Evolutionary conservation across 805 yeast species (phyloP).

Genomic region (Teunomyces pallodes): DNA sequence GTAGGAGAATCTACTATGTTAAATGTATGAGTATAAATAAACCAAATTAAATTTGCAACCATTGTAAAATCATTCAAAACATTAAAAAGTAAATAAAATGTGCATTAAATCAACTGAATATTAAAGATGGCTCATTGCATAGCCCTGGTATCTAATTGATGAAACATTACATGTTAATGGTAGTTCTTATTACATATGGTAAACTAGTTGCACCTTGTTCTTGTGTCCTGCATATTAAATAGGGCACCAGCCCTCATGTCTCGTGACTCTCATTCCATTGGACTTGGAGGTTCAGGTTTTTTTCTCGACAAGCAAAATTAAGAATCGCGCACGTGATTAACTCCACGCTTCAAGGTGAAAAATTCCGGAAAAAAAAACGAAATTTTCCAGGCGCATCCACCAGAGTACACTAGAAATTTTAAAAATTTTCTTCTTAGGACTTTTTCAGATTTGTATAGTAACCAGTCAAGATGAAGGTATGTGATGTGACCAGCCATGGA

Average conservation of each 20-base stretch:
- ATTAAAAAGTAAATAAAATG: not conserved
- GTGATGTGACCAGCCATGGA: constrained; percentile 13
- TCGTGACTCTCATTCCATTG: not conserved
- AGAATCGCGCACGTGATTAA: not conserved
- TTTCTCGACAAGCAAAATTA: not conserved
- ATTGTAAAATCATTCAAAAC: not conserved
- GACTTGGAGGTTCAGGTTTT: not conserved
- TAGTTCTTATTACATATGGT: too few relatives aligned
- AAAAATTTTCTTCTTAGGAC: constrained; percentile 17
- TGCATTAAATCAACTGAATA: not conserved
- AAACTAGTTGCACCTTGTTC: not conserved
- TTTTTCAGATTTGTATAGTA: constrained; percentile 24
- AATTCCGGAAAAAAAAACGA: constrained; percentile 1
- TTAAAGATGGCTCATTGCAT: too few relatives aligned
- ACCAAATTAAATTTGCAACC: not conserved
- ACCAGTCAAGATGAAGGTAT: constrained; percentile 44
- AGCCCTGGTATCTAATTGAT: too few relatives aligned
- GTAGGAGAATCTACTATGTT: not conserved
- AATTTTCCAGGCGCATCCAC: constrained; percentile 4
- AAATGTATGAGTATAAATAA: constrained; percentile 1
- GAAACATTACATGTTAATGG: too few relatives aligned
- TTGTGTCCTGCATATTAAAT: not conserved
- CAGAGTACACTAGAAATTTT: constrained; percentile 3
- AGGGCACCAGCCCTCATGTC: not conserved
- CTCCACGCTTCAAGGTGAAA: constrained; percentile 1